Conservation (phyloP, 495 filamentous ascomycete species). For the Trichoderma asperelloides region DNA sequence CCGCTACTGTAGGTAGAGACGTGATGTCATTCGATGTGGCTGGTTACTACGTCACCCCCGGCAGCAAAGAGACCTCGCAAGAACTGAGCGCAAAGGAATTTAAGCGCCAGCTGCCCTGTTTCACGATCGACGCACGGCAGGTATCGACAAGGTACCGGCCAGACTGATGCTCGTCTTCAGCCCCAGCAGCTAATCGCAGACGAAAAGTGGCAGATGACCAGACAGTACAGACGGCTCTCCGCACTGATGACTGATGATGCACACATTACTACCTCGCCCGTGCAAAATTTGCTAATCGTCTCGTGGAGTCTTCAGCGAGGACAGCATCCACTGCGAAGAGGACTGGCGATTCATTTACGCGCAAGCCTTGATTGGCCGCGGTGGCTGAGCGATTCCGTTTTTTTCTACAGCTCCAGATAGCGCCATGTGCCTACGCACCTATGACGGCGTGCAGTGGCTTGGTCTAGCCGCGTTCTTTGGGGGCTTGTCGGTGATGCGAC, state of each 20-base stretch:
- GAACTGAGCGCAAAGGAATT: neutral
- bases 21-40: slow-evolving; percentile 1
- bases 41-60: neutral
- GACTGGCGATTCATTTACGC: neutral
- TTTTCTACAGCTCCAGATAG: neutral
- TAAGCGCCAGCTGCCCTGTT: slow-evolving; percentile 2
- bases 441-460: slow-evolving; percentile 2
- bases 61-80: neutral
- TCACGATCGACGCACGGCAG: neutral
- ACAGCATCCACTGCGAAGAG: neutral
- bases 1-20: neutral
- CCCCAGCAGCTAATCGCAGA: neutral
- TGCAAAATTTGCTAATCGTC: neutral
- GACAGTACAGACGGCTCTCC: neutral
- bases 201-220: neutral
- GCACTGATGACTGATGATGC: slow-evolving; percentile 3
- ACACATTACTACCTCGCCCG: neutral
- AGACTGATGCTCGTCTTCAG: neutral
- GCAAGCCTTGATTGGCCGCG: neutral
- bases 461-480: neutral
- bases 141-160: neutral
- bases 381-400: neutral
- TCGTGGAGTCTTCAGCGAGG: neutral
- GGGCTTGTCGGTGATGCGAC: neutral
- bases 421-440: neutral